A percentile compares a stretch with the other conserved stretches of the same genome.
Conservation (phyloP, 495 filamentous ascomycete species). For the Lepraria neglecta region DNA sequence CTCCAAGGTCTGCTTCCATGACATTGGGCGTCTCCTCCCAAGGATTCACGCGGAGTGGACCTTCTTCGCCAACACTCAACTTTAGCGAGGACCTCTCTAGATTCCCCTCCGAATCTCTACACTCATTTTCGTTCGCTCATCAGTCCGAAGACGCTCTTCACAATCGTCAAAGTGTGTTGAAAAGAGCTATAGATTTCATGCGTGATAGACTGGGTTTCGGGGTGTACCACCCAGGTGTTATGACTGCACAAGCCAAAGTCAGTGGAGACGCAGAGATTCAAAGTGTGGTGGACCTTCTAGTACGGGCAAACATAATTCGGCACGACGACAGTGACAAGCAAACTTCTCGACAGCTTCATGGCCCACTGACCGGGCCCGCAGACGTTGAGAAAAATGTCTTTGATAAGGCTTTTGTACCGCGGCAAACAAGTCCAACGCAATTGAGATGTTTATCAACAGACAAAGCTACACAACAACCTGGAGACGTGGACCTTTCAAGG, state of each 20-base stretch:
- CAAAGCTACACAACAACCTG: conserved; percentile 49
- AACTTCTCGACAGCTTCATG: conserved; percentile 40
- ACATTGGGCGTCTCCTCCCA: conserved; percentile 46
- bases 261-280: conserved; percentile 82
- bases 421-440: conserved; percentile 45
- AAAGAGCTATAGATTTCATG: conserved; percentile 96
- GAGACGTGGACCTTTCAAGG: conserved; percentile 36
- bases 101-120: conserved; percentile 91
- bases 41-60: conserved; percentile 49
- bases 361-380: conserved; percentile 72
- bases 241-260: conserved; percentile 73
- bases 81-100: conserved; percentile 83
- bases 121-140: conserved; percentile 97
- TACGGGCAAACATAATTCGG: conserved; percentile 67
- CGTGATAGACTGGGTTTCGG: conserved; percentile 85
- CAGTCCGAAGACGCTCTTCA: conserved; percentile 88
- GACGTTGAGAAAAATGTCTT: conserved; percentile 68
- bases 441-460: conserved; percentile 24
- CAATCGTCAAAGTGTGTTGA: conserved; percentile 86
- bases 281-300: conserved; percentile 81
- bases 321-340: conserved; percentile 41
- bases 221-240: conserved; percentile 54
- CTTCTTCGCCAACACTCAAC: conserved; percentile 57
- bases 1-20: conserved; percentile 59
- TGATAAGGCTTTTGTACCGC: conserved; percentile 58